Evolutionary conservation across 495 filamentous ascomycete species (phyloP).

Genomic region (Aspergillus nidulans): DNA sequence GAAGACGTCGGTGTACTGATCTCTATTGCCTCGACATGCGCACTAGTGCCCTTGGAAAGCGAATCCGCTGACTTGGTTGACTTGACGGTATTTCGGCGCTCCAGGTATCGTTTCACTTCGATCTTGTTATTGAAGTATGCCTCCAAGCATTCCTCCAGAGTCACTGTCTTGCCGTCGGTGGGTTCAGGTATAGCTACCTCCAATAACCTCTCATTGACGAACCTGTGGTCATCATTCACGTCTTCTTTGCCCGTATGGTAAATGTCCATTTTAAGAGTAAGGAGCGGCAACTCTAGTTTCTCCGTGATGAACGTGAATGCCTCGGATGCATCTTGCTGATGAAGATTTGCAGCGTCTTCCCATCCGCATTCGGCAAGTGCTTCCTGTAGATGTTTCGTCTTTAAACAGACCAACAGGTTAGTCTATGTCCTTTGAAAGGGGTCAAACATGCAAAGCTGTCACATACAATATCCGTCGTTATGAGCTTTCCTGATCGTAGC

Average conservation of each 20-base stretch:
- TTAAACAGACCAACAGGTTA: slow-evolving; percentile 23
- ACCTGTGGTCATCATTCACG: slow-evolving; percentile 82
- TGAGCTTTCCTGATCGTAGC: slow-evolving; percentile 76
- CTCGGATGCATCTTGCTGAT: slow-evolving; percentile 92
- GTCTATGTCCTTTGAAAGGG: slow-evolving; percentile 6
- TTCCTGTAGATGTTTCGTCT: slow-evolving; percentile 81
- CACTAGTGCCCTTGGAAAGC: slow-evolving; percentile 39
- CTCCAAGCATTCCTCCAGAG: slow-evolving; percentile 86
- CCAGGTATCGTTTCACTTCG: slow-evolving; percentile 80
- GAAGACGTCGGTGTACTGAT: slow-evolving; percentile 39
- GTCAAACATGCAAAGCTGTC: neutral
- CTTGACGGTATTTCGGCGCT: slow-evolving; percentile 52
- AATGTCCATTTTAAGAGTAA: slow-evolving; percentile 91
- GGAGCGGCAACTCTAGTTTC: slow-evolving; percentile 76
- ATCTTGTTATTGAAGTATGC: slow-evolving; percentile 92
- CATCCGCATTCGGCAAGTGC: slow-evolving; percentile 85
- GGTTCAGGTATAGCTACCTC: slow-evolving; percentile 73
- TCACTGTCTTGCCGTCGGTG: slow-evolving; percentile 59
- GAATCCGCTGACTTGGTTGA: slow-evolving; percentile 51
- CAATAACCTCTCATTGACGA: slow-evolving; percentile 86
- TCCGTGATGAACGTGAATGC: slow-evolving; percentile 94
- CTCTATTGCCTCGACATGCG: slow-evolving; percentile 61
- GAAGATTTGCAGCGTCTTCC: slow-evolving; percentile 68
- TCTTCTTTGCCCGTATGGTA: slow-evolving; percentile 86
- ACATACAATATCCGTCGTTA: slow-evolving; percentile 79